Conservation (phyloP, 2,329 filamentous ascomycete genomes). For the Nectriaceae sp. region DNA sequence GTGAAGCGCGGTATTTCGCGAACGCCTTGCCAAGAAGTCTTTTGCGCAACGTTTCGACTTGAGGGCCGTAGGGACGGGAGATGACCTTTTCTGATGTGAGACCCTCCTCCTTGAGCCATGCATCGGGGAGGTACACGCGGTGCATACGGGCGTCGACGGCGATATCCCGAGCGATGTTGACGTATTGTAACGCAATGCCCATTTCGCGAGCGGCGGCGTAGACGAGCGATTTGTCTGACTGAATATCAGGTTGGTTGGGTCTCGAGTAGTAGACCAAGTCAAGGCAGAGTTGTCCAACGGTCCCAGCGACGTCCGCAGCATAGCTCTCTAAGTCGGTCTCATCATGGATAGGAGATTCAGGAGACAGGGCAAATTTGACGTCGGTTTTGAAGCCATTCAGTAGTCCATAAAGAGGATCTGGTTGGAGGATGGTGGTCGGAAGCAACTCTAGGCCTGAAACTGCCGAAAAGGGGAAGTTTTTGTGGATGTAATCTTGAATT, state of each 20-base stretch:
- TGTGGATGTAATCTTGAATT: constrained; percentile 38
- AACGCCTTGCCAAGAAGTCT: constrained; percentile 63
- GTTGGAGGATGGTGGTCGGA: constrained; percentile 57
- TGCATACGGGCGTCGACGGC: constrained; percentile 63
- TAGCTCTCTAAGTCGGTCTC: constrained; percentile 64
- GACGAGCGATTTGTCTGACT: constrained; percentile 10
- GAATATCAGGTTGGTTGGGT: constrained; percentile 49
- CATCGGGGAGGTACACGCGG: constrained; percentile 67
- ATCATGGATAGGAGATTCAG: constrained; percentile 56
- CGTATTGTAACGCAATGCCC: constrained; percentile 75
- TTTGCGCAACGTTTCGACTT: constrained; percentile 50
- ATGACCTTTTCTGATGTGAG: constrained; percentile 58
- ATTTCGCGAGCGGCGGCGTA: constrained; percentile 58
- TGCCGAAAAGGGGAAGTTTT: constrained; percentile 53
- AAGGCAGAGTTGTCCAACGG: constrained; percentile 69
- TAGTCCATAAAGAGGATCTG: constrained; percentile 62
- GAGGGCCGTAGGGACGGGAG: constrained; percentile 38
- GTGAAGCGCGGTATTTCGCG: constrained; percentile 55
- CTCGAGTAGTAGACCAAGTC: constrained; percentile 66
- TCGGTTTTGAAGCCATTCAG: constrained; percentile 71
- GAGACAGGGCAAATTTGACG: constrained; percentile 49
- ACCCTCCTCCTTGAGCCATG: constrained; percentile 62
- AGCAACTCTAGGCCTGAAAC: constrained; percentile 60
- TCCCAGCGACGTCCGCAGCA: constrained; percentile 69
- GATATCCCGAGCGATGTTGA: constrained; percentile 78